Evolutionary conservation across 2,329 filamentous ascomycete species (phyloP), one percentile per base, ranked within the genome.

Genomic region (Ophiostoma montium): DNA sequence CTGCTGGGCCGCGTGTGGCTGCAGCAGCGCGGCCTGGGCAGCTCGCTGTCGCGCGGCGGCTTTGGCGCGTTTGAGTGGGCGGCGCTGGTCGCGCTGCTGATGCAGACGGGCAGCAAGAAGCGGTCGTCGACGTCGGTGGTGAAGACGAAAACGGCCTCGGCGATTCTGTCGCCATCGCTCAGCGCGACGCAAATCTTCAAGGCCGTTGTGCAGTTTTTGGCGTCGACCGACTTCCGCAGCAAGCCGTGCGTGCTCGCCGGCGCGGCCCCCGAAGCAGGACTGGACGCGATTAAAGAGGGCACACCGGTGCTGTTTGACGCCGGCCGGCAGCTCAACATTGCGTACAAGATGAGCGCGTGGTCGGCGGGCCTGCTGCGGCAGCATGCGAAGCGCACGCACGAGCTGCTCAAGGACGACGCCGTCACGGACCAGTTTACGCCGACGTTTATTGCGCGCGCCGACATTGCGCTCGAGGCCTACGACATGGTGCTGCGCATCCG

Each of bases 171-270:
- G 6, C 72, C 78, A 5, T 86, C 86, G 8, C 84, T 95, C 58
- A 95, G 84, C 67, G 84, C 84, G 64, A 92, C 90, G 21, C 90
- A 96, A 64, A 73, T 96, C 41, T 95, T 98, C 74, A 96, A 95
- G 65, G 89, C 87, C 3, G 80, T 82, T 1, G 69, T 98, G n/a
- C 90, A 95, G 61, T 92, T 90, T 56, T 69, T 98, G 16, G 80
- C 84, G 1, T 75, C 77, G 1, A 82, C 77, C 35, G 82, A 95
- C 58, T 69, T 95, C 49, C 70, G 69, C 50, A 82, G 77, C 57
- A 84, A 77, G 55, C 79, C 84, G 0, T 72, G 82, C 32, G 56
- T 73, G 1, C 69, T 80, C 49, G 78, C 51, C 56, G 71, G 56
- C 59, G 64, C 51, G 23, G 67, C 60, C 57, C 64, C 60, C 58